A percentile compares a stretch with the other conserved stretches of the same genome.
These are phyloP conservation scores for Claviceps lovelessii DNA, from an alignment of 2,329 filamentous ascomycete genomes.

Conservation along the genomic window DNA sequence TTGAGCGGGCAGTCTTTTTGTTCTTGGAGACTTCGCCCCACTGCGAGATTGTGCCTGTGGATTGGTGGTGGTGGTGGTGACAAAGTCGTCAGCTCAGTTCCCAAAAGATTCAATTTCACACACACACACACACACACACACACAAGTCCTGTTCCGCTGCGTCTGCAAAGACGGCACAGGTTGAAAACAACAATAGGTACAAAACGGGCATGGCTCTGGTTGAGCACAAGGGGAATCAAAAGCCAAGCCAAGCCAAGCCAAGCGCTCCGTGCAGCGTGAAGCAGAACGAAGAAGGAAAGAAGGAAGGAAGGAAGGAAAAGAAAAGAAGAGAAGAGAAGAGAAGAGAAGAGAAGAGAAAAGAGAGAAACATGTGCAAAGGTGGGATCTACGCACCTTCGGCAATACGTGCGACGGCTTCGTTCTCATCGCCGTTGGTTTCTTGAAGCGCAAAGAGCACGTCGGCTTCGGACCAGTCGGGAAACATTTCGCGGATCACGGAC, in stretches of 20 bases:
- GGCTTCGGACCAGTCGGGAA: constrained; percentile 88
- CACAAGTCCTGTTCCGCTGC: not conserved
- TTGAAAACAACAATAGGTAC: not conserved
- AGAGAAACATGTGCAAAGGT: not conserved
- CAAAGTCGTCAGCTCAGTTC: constrained; percentile 7
- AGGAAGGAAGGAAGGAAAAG: not conserved
- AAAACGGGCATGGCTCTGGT: not conserved
- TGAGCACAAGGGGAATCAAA: not conserved
- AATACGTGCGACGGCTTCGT: constrained; percentile 62
- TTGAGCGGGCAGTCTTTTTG: constrained; percentile 62
- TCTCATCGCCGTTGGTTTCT: constrained; percentile 70
- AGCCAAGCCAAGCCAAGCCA: too few relatives aligned
- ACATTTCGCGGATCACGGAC: constrained; percentile 75
- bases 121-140: too few relatives aligned
- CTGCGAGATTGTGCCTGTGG: constrained; percentile 60
- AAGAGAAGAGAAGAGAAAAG: not conserved
- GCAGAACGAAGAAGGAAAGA: too few relatives aligned
- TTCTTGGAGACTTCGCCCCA: constrained; percentile 74
- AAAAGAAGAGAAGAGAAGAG: not conserved
- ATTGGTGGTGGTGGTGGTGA: not conserved
- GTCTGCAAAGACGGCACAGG: not conserved
- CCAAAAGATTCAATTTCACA: not conserved
- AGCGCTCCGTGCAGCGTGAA: not conserved
- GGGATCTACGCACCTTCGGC: constrained; percentile 48
- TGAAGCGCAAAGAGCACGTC: constrained; percentile 87